Conservation (phyloP, 73 alveolate genomes). For the Durusdinium trenchii region DNA sequence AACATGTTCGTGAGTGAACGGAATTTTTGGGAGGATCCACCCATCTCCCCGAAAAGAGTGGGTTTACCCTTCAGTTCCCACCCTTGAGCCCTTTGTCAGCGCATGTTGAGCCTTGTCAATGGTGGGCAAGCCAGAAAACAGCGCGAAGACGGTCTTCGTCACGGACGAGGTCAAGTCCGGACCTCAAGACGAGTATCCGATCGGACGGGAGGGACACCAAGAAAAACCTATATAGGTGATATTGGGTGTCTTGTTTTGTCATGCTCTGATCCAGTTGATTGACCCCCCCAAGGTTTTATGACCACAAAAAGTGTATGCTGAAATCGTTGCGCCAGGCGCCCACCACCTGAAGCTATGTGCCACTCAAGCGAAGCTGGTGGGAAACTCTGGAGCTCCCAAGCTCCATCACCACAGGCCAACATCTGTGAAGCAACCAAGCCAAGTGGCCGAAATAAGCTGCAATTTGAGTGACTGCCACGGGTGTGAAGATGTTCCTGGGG, state of each 20-base stretch:
- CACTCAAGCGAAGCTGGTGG: too few species aligned
- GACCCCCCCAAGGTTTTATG: too few species aligned
- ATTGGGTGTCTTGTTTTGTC: too few species aligned
- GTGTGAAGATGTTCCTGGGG: slow-evolving; percentile 62
- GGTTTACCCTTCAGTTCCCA: not conserved
- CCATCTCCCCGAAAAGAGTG: not conserved
- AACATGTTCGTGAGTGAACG: not conserved
- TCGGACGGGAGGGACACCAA: too few species aligned
- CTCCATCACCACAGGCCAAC: too few species aligned
- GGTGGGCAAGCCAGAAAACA: slow-evolving; percentile 70
- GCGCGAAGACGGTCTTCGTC: slow-evolving; percentile 65
- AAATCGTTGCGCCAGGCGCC: too few species aligned
- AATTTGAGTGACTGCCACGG: slow-evolving; percentile 78
- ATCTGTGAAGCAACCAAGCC: not conserved
- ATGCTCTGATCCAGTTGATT: too few species aligned
- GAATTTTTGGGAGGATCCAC: not conserved
- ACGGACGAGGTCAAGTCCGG: slow-evolving; percentile 82
- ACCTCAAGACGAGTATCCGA: not conserved
- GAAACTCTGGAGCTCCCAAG: too few species aligned
- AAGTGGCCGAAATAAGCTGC: slow-evolving; percentile 58
- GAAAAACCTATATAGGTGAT: too few species aligned
- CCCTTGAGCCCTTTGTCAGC: not conserved
- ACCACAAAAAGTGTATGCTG: too few species aligned
- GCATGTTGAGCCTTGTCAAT: slow-evolving; percentile 39
- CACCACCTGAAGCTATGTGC: too few species aligned